Evolutionary conservation across 345 rosid species (phyloP).

Genomic region (Eucalyptus camaldulensis): DNA sequence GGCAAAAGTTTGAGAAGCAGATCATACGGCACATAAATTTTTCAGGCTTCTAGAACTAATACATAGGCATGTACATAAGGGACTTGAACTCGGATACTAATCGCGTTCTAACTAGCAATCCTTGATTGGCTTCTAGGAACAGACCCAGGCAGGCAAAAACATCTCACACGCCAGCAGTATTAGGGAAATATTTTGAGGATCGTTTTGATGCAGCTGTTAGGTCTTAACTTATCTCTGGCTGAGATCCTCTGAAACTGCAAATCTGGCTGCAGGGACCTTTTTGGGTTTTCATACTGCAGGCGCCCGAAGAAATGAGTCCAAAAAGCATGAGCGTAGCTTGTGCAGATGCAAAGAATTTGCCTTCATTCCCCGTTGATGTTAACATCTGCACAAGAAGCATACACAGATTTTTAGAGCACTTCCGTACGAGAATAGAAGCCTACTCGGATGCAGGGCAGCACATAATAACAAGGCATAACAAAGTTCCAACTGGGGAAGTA

Average conservation of each 20-base stretch:
- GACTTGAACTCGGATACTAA: not conserved
- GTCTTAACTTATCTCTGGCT: not conserved
- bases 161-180: not conserved
- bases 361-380: not conserved
- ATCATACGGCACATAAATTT: not conserved
- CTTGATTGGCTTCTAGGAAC: not conserved
- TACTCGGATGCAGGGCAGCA: not conserved
- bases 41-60: not conserved
- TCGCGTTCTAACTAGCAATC: not conserved
- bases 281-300: not conserved
- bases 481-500: not conserved
- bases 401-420: not conserved
- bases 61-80: not conserved
- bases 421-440: not conserved
- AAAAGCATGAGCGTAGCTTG: not conserved
- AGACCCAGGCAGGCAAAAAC: not conserved
- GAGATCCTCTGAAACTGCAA: not conserved
- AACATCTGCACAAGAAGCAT: not conserved
- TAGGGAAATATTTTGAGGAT: not conserved
- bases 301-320: not conserved
- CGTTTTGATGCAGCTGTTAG: not conserved
- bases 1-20: not conserved
- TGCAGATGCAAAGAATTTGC: not conserved
- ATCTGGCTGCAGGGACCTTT: not conserved
- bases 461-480: not conserved